Percentiles rank a stretch among this genome's conserved stretches.
These are phyloP conservation scores for Cercospora sojina DNA, from an alignment of 2,329 filamentous ascomycete species.

Conservation along the genomic window DNA sequence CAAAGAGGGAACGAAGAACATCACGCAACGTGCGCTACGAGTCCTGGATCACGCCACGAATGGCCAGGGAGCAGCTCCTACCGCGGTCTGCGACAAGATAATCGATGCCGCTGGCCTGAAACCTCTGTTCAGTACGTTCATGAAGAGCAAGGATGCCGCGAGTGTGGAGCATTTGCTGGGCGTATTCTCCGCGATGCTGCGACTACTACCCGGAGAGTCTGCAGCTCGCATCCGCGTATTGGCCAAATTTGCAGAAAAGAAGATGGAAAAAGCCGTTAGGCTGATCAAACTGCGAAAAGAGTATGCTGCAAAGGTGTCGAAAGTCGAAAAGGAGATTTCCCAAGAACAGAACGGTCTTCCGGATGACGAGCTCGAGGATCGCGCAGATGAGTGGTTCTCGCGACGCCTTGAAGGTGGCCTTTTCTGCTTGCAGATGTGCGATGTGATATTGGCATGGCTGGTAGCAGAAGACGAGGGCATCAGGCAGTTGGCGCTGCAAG, in stretches of 20 bases:
- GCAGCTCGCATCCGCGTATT: conserved; percentile 76
- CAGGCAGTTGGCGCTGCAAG: conserved; percentile 59
- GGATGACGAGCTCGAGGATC: conserved; percentile 60
- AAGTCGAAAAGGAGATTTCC: conserved; percentile 63
- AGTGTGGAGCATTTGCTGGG: conserved; percentile 77
- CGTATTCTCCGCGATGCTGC: conserved; percentile 79
- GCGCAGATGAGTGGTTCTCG: conserved; percentile 71
- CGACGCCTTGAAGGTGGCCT: conserved; percentile 78
- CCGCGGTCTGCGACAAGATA: conserved; percentile 68
- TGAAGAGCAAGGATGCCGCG: conserved; percentile 70
- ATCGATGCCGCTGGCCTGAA: conserved; percentile 85
- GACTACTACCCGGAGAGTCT: conserved; percentile 74
- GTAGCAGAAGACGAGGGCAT: conserved; percentile 83
- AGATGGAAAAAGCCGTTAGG: conserved; percentile 80
- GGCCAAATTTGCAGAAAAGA: conserved; percentile 93
- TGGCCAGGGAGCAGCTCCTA: conserved; percentile 47
- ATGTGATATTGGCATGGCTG: conserved; percentile 85
- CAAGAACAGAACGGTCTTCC: conserved; percentile 56
- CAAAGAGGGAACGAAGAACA: conserved; percentile 81
- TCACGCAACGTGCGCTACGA: conserved; percentile 69
- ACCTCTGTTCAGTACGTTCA: conserved; percentile 80
- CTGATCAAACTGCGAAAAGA: conserved; percentile 70
- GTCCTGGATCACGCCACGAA: conserved; percentile 79
- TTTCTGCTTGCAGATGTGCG: conserved; percentile 77
- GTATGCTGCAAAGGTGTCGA: conserved; percentile 62